Base-by-base conservation (phyloP, 208 protist genomes). In the Sergeia podlipaevii region DNA sequence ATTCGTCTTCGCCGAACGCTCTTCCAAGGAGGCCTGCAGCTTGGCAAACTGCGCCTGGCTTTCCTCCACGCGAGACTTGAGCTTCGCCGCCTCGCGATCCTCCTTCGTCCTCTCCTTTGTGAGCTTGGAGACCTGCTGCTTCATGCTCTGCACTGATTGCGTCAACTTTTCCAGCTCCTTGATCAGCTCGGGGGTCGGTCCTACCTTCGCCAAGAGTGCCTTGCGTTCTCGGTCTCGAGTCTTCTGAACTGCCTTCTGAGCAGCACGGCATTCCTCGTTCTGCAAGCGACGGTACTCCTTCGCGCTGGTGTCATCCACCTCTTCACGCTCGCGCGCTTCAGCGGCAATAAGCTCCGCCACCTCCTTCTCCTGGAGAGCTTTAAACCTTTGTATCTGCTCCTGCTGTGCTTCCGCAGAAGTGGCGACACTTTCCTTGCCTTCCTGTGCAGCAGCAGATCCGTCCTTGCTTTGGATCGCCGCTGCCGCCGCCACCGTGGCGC, bases 161-260 rank as follows among this genome's bases (percentile, higher is more conserved):
- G 27, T 58, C 6, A 89, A 60, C 54, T 69, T 69, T 33, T 89
- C 78, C 26, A 89, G 53, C 50, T 92, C 75, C 10, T 56, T 48
- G 45, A 82, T 52, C 23, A 89, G 66, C 38, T 89, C 80, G 1
- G 85, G 62, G n/a, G 73, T 68, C 0, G 85, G 80, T 8, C 72
- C 70, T 15, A 70, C 78, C 62, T 82, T 85, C 17, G 74, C 60
- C 34, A 89, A 59, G 41, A 74, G 56, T 32, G 58, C 60, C 68
- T 86, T 77, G 17, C 79, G 81, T 51, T 88, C 76, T 7, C 80
- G 77, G 23, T 89, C 85, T 44, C 78, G 70, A 18, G 61, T 70
- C 18, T 64, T 68, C 44, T 80, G 85, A 39, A 60, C 38, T 17
- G 79, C 80, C 41, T 59, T 54, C 52, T 82, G 78, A 27, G 67